Evolutionary conservation across 139 green algal genomes (phyloP).

Genomic region (Chlorella vulgaris): DNA sequence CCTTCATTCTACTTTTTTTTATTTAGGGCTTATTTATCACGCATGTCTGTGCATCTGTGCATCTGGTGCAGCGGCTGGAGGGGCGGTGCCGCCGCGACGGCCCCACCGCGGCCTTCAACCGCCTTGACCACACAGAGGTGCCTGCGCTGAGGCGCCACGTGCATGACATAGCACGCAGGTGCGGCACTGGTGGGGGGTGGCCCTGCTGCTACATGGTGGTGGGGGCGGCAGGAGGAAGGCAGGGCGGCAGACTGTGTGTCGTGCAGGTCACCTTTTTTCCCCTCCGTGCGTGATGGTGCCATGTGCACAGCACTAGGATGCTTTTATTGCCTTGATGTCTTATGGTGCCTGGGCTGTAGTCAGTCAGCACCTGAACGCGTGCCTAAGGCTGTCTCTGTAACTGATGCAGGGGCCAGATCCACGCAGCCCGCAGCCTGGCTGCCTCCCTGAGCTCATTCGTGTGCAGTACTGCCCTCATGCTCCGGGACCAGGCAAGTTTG

Average conservation of each 20-base stretch:
- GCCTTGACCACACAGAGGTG: constrained; percentile 25
- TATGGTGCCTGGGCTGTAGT: no score
- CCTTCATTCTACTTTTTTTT: no score
- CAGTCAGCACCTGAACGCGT: neutral
- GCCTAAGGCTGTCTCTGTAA: neutral
- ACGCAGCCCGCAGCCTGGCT: constrained; percentile 9
- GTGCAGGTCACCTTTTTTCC: no score
- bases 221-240: neutral
- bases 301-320: no score
- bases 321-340: no score
- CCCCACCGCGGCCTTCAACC: constrained; percentile 3
- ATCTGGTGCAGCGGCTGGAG: constrained; percentile 6
- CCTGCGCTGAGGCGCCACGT: constrained; percentile 12
- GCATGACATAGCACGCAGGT: constrained; percentile 18
- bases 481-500: constrained; percentile 6
- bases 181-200: neutral
- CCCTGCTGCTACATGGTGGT: neutral
- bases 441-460: constrained; percentile 4
- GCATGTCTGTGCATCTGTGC: no score
- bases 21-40: no score
- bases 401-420: neutral
- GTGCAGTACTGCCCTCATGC: constrained; percentile 5
- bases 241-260: no score
- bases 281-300: no score
- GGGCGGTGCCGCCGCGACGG: constrained; percentile 12